Conservation (phyloP, 2,329 filamentous ascomycete species). For the Talaromyces amestolkiae region DNA sequence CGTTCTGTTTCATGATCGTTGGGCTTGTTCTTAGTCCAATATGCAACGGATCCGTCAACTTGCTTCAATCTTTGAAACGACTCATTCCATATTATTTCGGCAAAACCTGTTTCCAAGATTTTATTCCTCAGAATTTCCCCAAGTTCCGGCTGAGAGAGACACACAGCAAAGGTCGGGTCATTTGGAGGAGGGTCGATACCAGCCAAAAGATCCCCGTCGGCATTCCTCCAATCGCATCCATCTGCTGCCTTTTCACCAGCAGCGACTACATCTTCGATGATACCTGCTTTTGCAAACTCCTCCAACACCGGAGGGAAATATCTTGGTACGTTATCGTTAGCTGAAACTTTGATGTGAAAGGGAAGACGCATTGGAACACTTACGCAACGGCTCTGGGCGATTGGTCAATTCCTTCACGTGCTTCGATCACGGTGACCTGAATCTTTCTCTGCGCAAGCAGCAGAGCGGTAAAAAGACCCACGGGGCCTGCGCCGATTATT, state of each 20-base stretch:
- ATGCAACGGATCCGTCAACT: not conserved
- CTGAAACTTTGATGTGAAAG: no score
- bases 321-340: no score
- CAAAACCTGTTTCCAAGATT: not conserved
- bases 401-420: no score
- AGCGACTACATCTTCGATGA: not conserved
- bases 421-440: no score
- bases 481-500: no score
- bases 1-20: not conserved
- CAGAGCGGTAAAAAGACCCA: no score
- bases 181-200: not conserved
- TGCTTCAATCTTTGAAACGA: not conserved
- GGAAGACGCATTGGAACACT: no score
- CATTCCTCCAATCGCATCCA: not conserved
- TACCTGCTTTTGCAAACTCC: not conserved
- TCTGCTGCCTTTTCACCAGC: not conserved
- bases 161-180: not conserved
- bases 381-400: no score
- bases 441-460: no score
- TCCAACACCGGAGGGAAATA: not conserved
- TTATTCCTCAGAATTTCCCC: not conserved
- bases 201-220: not conserved
- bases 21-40: no score
- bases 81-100: not conserved
- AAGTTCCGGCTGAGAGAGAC: not conserved